Conservation (phyloP, 2,329 filamentous ascomycete genomes). For the Xylaria sp. region DNA sequence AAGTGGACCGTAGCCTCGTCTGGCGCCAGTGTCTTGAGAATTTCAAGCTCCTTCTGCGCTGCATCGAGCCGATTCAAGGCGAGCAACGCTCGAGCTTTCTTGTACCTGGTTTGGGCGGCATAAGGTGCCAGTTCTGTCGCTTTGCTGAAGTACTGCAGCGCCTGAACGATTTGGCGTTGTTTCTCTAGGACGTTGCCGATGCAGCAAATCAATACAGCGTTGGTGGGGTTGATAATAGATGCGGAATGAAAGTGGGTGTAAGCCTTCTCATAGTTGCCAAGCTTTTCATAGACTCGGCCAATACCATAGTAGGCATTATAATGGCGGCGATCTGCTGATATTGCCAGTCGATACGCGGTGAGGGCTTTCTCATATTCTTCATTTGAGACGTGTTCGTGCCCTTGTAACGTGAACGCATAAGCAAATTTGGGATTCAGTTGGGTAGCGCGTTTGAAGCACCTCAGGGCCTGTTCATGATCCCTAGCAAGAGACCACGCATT, state of each 20-base stretch:
- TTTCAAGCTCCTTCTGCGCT: conserved; percentile 81
- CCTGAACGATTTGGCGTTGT: conserved; percentile 79
- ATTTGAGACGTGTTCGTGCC: conserved; percentile 93
- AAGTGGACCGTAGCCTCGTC: conserved; percentile 98
- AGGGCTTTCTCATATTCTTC: conserved; percentile 98
- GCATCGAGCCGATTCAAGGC: conserved; percentile 72
- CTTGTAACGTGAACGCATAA: conserved; percentile 94
- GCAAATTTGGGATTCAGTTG: conserved; percentile 90
- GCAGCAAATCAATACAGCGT: conserved; percentile 89
- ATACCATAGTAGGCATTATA: conserved; percentile 99
- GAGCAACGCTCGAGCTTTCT: conserved; percentile 87
- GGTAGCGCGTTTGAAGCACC: conserved; percentile 92
- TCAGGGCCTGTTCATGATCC: conserved; percentile 92
- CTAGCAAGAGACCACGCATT: conserved; percentile 93
- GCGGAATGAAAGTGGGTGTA: conserved; percentile 91
- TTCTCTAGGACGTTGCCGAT: conserved; percentile 91
- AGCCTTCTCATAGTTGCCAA: conserved; percentile 89
- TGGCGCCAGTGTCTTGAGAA: conserved; percentile 89
- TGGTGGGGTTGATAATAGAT: conserved; percentile 88
- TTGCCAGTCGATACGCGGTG: conserved; percentile 82
- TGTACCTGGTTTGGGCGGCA: conserved; percentile 85
- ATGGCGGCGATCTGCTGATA: conserved; percentile 84
- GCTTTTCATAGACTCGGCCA: conserved; percentile 81
- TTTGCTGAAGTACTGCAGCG: conserved; percentile 79
- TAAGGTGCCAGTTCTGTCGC: conserved; percentile 83